Evolutionary conservation across 176 grass and related monocot genomes (phyloP).

Genomic region (Puya raimondii): DNA sequence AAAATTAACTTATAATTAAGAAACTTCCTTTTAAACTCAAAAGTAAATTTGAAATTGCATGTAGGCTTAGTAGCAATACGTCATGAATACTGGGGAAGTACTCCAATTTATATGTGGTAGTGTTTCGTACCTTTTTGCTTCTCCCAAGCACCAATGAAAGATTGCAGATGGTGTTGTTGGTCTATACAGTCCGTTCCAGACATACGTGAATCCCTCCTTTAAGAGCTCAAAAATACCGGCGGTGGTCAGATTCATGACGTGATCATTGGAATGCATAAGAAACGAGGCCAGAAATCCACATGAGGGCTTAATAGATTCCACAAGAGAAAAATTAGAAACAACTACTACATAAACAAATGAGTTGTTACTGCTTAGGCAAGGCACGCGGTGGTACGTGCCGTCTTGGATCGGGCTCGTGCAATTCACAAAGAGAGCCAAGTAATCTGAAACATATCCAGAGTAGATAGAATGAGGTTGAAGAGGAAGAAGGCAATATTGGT

Average conservation of each 20-base stretch:
- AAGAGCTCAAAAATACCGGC: background rate
- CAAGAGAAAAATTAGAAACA: too few species aligned
- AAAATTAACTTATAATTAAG: too few species aligned
- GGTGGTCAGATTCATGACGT: background rate
- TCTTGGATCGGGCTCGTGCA: background rate
- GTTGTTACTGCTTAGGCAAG: conserved; percentile 12
- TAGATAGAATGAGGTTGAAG: background rate
- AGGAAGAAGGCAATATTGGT: conserved; percentile 12
- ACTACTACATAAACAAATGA: conserved; percentile 24
- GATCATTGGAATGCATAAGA: too few species aligned
- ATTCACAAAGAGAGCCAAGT: background rate
- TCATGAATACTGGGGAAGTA: too few species aligned
- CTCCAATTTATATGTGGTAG: too few species aligned
- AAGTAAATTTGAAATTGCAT: too few species aligned
- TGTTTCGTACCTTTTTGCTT: too few species aligned
- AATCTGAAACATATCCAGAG: background rate
- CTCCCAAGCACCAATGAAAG: background rate
- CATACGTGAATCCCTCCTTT: background rate
- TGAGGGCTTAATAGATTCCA: background rate
- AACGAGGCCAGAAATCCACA: conserved; percentile 25
- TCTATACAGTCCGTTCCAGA: too few species aligned
- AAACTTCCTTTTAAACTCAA: too few species aligned
- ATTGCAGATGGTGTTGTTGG: background rate
- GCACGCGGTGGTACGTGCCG: background rate
- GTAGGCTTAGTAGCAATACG: too few species aligned